Conservation (phyloP, 2,329 filamentous ascomycete species). For the Talaromyces piceae region DNA sequence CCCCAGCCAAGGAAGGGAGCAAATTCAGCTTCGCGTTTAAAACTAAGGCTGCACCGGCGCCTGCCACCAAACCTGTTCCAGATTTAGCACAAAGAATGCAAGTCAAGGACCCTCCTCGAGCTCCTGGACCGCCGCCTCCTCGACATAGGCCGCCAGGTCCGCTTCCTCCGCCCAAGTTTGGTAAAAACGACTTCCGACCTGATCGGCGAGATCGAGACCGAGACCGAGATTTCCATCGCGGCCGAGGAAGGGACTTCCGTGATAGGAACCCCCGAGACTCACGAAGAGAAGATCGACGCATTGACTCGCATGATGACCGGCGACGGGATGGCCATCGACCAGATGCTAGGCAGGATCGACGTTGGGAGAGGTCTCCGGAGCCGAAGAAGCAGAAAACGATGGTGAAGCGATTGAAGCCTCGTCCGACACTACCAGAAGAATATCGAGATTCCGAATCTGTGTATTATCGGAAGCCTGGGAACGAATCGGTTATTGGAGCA, state of each 20-base stretch:
- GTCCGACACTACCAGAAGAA: slow-evolving; percentile 63
- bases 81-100: slow-evolving; percentile 44
- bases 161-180: slow-evolving; percentile 29
- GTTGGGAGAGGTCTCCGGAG: slow-evolving; percentile 41
- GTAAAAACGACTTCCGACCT: slow-evolving; percentile 31
- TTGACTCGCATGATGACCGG: slow-evolving; percentile 34
- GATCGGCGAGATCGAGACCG: slow-evolving; percentile 41
- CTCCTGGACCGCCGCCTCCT: slow-evolving; percentile 29
- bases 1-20: slow-evolving; percentile 43
- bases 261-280: slow-evolving; percentile 28
- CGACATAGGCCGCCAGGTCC: slow-evolving; percentile 33
- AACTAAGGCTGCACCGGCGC: slow-evolving; percentile 56
- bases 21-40: slow-evolving; percentile 96
- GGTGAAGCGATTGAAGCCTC: slow-evolving; percentile 62
- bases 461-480: slow-evolving; percentile 92
- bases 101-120: slow-evolving; percentile 32
- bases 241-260: slow-evolving; percentile 23
- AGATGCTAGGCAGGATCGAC: slow-evolving; percentile 38
- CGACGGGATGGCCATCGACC: slow-evolving; percentile 26
- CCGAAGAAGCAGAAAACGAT: slow-evolving; percentile 58
- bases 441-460: slow-evolving; percentile 77
- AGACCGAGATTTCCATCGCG: slow-evolving; percentile 19
- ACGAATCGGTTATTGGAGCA: slow-evolving; percentile 91
- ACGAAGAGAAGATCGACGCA: slow-evolving; percentile 34
- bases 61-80: slow-evolving; percentile 45